Percentiles rank a stretch among this genome's conserved stretches.
Evolutionary conservation across 2,329 filamentous ascomycete genomes (phyloP).

Genomic region (Fusarium lyarnte): DNA sequence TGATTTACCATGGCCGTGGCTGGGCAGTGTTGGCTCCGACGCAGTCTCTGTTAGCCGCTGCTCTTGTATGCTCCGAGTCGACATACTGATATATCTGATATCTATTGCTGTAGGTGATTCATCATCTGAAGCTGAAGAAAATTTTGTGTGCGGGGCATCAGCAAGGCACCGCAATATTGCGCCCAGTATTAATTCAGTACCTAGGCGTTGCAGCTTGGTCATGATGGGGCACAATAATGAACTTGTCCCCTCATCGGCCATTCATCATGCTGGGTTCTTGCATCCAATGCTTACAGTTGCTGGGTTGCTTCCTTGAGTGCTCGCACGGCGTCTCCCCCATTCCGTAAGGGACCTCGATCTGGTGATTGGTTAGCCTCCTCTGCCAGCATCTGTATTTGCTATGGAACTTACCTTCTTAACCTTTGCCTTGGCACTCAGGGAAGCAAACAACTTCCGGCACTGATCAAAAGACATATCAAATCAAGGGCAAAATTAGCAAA

Average conservation of each 20-base stretch:
- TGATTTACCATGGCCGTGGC: conserved; percentile 24
- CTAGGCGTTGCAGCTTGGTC: conserved; percentile 16
- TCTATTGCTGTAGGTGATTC: background rate
- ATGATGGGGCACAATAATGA: conserved; percentile 14
- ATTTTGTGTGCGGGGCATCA: conserved; percentile 17
- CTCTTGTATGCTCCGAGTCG: background rate
- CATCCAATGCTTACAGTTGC: conserved; percentile 5
- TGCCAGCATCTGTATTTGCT: background rate
- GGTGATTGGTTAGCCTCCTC: background rate
- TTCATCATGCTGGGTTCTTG: conserved; percentile 13
- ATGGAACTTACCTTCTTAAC: background rate
- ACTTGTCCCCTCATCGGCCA: conserved; percentile 22
- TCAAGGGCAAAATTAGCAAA: conserved; percentile 1
- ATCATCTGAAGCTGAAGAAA: background rate
- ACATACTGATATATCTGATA: background rate
- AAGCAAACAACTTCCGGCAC: background rate
- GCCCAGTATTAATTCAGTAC: conserved; percentile 13
- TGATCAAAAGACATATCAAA: background rate
- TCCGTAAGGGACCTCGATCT: conserved; percentile 14
- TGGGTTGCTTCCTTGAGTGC: background rate
- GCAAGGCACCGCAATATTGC: conserved; percentile 34
- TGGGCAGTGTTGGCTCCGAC: conserved; percentile 14
- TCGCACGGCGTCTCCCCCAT: conserved; percentile 25
- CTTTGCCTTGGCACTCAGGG: background rate
- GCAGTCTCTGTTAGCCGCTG: background rate